Conservation (phyloP, 2,329 filamentous ascomycete genomes). For the Fusarium chlamydosporum region DNA sequence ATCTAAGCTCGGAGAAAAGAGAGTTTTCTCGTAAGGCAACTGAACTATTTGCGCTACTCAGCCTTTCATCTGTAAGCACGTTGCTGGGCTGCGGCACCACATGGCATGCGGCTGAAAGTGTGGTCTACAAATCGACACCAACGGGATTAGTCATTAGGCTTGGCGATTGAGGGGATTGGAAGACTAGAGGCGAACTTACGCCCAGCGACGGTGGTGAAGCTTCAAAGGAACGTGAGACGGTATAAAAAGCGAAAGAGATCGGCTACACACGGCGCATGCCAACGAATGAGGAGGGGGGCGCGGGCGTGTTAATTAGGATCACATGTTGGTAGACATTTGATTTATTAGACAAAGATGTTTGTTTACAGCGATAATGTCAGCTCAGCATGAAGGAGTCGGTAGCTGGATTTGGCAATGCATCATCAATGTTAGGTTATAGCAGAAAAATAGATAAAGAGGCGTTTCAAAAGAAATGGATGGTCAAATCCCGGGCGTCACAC, state of each 20-base stretch:
- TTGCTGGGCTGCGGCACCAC: conserved; percentile 32
- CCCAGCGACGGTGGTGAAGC: conserved; percentile 37
- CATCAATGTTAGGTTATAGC: conserved; percentile 3
- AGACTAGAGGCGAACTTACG: conserved; percentile 34
- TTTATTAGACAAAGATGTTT: conserved; percentile 33
- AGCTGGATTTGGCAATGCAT: conserved; percentile 22
- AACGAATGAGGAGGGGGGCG: conserved; percentile 22
- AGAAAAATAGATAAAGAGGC: conserved; percentile 31
- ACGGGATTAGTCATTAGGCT: conserved; percentile 22
- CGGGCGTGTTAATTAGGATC: conserved; percentile 37
- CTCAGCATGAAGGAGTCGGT: conserved; percentile 24
- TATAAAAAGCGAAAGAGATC: conserved; percentile 36
- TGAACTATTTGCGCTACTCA: conserved; percentile 26
- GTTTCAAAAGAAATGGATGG: conserved; percentile 39
- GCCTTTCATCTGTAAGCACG: conserved; percentile 24
- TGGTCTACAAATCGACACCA: conserved; percentile 13
- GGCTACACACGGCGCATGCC: conserved; percentile 47
- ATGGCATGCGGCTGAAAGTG: conserved; percentile 45
- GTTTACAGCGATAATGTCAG: conserved; percentile 31
- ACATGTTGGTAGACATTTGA: conserved; percentile 34
- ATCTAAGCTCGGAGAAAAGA: conserved; percentile 61
- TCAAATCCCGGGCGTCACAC: conserved; percentile 28
- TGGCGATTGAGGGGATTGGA: conserved; percentile 35
- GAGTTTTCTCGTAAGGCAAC: conserved; percentile 32
- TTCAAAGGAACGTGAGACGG: conserved; percentile 23